Evolutionary conservation across 768 basidiomycete species (phyloP).

Genomic region (Lentinula edodes): DNA sequence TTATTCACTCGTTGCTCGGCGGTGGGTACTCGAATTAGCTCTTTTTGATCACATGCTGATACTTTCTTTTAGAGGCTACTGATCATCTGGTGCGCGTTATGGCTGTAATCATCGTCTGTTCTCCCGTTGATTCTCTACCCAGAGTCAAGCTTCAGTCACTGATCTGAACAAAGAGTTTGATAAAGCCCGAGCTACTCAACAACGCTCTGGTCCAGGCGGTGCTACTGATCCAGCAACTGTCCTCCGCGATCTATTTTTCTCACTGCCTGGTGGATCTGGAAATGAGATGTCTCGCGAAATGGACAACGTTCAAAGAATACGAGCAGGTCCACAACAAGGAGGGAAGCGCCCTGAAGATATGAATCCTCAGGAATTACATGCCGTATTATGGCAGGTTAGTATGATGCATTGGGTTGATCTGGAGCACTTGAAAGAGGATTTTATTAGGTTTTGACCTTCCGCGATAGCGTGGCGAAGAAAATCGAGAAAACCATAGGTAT

Average conservation of each 20-base stretch:
- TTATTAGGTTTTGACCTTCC: slow-evolving; percentile 56
- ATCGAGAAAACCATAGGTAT: slow-evolving; percentile 68
- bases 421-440: slow-evolving; percentile 63
- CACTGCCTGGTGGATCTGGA: slow-evolving; percentile 57
- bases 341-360: slow-evolving; percentile 75
- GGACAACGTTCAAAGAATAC: slow-evolving; percentile 65
- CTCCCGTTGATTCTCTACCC: neutral
- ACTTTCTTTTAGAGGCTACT: slow-evolving; percentile 41
- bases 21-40: slow-evolving; percentile 32
- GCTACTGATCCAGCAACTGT: slow-evolving; percentile 35
- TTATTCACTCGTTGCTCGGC: slow-evolving; percentile 71
- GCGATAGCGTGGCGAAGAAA: slow-evolving; percentile 79
- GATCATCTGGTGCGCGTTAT: slow-evolving; percentile 48
- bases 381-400: slow-evolving; percentile 73
- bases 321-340: slow-evolving; percentile 51
- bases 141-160: slow-evolving; percentile 69
- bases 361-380: slow-evolving; percentile 84
- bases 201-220: slow-evolving; percentile 26
- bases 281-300: slow-evolving; percentile 68
- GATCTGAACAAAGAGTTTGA: slow-evolving; percentile 80
- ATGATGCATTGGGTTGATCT: neutral
- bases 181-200: slow-evolving; percentile 57
- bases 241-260: slow-evolving; percentile 56
- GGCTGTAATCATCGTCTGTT: neutral
- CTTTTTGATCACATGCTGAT: neutral